phyloP scores from a whole-genome alignment of 2,329 filamentous ascomycete genomes.

The Davidsoniella australis region DNA sequence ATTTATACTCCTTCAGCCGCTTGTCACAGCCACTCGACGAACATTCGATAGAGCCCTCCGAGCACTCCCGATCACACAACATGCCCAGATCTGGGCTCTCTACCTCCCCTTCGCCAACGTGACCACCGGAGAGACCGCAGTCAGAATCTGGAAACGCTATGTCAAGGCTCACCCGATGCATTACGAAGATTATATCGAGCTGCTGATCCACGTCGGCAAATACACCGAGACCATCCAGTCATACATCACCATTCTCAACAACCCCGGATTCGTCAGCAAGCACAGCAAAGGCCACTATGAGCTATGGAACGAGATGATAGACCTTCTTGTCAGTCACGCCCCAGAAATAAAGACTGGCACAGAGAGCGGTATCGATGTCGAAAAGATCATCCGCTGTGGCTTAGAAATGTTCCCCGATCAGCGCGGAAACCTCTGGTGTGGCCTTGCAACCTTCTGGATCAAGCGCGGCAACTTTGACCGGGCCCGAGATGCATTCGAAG shows the following conservation, averaged over 20 bases:
- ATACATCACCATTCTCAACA: conserved; percentile 86
- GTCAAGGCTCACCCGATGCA: conserved; percentile 96
- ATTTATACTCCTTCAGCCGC: conserved; percentile 81
- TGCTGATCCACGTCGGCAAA: conserved; percentile 62
- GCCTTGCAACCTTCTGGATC: conserved; percentile 92
- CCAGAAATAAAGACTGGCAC: conserved; percentile 67
- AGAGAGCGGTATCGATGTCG: conserved; percentile 73
- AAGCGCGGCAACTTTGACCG: conserved; percentile 82
- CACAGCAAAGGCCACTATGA: conserved; percentile 90
- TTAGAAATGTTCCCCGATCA: conserved; percentile 86
- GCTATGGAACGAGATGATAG: conserved; percentile 95
- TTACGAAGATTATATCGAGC: conserved; percentile 83
- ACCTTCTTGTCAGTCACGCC: conserved; percentile 80
- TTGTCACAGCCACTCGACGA: conserved; percentile 69
- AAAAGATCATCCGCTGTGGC: conserved; percentile 81
- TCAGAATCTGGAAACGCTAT: conserved; percentile 88
- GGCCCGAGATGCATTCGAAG: conserved; percentile 84
- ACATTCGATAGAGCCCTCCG: conserved; percentile 86
- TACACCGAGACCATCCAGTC: conserved; percentile 84
- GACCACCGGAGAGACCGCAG: conserved; percentile 73
- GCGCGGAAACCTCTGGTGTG: conserved; percentile 85
- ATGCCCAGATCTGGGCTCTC: conserved; percentile 85
- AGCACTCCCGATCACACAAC: conserved; percentile 83
- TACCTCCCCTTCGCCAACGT: conserved; percentile 86
- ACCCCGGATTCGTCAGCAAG: conserved; percentile 79